phyloP scores from a whole-genome alignment of 208 protist genomes.

The Tetramitus jugosus region DNA sequence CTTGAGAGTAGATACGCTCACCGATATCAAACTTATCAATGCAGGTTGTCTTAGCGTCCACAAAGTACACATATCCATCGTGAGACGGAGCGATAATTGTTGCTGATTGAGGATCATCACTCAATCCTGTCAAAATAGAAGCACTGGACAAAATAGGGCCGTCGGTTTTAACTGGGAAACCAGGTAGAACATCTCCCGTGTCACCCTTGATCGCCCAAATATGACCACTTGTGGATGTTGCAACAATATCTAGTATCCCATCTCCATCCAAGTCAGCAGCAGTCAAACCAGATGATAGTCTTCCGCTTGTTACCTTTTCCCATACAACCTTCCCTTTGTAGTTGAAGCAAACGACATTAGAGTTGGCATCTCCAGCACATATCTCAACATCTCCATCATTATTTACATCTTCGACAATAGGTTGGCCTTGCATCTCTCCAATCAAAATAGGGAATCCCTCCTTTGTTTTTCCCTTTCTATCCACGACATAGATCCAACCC shows the following conservation, averaged over 20 bases:
- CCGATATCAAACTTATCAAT: constrained; percentile 73
- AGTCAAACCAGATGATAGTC: constrained; percentile 50
- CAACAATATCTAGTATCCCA: constrained; percentile 64
- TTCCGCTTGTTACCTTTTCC: constrained; percentile 30
- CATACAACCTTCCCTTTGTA: constrained; percentile 58
- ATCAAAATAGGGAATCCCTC: constrained; percentile 54
- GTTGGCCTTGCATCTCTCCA: constrained; percentile 56
- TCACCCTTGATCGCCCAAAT: constrained; percentile 65
- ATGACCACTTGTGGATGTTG: constrained; percentile 60
- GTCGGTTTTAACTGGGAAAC: constrained; percentile 52
- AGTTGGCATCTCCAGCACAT: constrained; percentile 65
- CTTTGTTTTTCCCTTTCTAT: constrained; percentile 21
- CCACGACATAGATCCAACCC: constrained; percentile 34
- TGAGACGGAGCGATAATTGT: constrained; percentile 66
- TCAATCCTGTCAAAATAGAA: background rate
- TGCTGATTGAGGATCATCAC: constrained; percentile 36
- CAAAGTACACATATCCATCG: constrained; percentile 74
- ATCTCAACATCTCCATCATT: constrained; percentile 67
- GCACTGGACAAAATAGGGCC: background rate
- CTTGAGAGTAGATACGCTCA: constrained; percentile 56
- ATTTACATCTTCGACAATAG: constrained; percentile 65
- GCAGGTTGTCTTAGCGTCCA: constrained; percentile 60
- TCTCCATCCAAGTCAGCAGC: constrained; percentile 78
- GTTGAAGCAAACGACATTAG: constrained; percentile 67
- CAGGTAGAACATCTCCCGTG: constrained; percentile 46